Conservation (phyloP, 176 grass and related monocot genomes). For the Oryza meridionalis region DNA sequence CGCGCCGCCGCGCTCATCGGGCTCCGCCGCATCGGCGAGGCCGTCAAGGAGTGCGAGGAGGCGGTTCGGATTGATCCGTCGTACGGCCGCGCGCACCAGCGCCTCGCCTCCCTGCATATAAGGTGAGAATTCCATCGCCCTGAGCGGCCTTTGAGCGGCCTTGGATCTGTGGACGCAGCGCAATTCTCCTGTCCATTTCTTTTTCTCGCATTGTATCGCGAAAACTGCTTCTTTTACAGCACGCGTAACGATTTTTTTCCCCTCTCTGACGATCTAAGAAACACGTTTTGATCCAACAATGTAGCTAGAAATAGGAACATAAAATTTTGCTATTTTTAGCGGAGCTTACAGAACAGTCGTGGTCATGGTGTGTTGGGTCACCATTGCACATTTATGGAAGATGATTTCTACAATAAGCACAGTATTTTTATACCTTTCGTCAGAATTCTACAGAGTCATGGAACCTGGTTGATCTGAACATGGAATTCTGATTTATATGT, state of each 20-base stretch:
- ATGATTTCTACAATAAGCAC: slow-evolving; percentile 19
- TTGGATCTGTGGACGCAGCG: slow-evolving; percentile 34
- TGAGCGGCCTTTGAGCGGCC: neutral
- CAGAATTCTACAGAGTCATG: slow-evolving; percentile 16
- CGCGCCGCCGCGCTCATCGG: slow-evolving; percentile 87
- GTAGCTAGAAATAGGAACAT: slow-evolving; percentile 1
- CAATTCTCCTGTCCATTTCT: neutral
- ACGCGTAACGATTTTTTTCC: neutral
- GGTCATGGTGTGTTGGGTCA: slow-evolving; percentile 14
- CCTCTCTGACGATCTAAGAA: slow-evolving; percentile 13
- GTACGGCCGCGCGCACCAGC: slow-evolving; percentile 78
- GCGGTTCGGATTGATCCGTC: slow-evolving; percentile 80
- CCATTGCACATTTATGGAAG: slow-evolving; percentile 18
- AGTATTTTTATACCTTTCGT: slow-evolving; percentile 3
- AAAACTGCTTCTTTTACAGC: slow-evolving; percentile 2
- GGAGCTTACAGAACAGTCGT: slow-evolving; percentile 30
- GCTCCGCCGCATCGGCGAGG: slow-evolving; percentile 69
- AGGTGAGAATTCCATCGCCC: slow-evolving; percentile 49
- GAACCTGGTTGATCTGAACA: slow-evolving; percentile 27
- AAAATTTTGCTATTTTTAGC: slow-evolving; percentile 56
- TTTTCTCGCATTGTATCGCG: neutral
- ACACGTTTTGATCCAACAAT: slow-evolving; percentile 26
- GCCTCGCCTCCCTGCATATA: slow-evolving; percentile 74
- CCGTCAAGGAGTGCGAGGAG: slow-evolving; percentile 90
- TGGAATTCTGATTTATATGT: slow-evolving; percentile 30